Evolutionary conservation across 208 protist species (phyloP), one percentile per base, ranked within the genome.

Genomic region (Acanthamoeba rhysodes): DNA sequence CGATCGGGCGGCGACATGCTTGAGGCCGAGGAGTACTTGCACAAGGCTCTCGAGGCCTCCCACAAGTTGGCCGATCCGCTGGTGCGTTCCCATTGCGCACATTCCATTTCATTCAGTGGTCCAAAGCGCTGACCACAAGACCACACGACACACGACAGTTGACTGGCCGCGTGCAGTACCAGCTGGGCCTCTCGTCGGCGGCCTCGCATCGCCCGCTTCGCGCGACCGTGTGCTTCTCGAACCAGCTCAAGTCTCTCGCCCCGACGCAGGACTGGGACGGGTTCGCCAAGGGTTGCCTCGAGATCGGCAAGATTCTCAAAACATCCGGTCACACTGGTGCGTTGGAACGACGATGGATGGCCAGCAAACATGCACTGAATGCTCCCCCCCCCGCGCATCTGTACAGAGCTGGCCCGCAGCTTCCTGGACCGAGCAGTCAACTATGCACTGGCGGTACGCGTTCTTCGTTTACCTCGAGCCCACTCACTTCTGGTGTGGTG

Each of bases 291-390:
- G 66, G 66, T 10, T 74, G 66, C 32, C 66, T 74, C 22, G 66
- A 74, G 32, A 74, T 74, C 32, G 66, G 66, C 22, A 74, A 74
- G 27, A 74, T 74, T 10, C 66, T 74, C 66, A 74, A 74, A 27
- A 74, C 66, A 18, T 74, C 66, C 27, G 66, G 66, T 16, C 66
- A 74, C 66, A 37, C 32, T 29, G 66, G 66, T 74, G 10, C 66
- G 32, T 29, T 37, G 12, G 20, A 12, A 2, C 10, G 10, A 10
- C 2, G 12, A 12, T 1, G 1, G 8, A 7, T 27, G 6, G 8
- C n/a, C 66, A 12, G 10, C n/a, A 16, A 12, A 18, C 66, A 32
- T 3, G 2, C 66, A 5, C n/a, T 74, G 20, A 41, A 2, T 16
- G 32, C 66, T 5, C 4, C 5, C 32, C 22, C 2, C 32, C n/a